Base-by-base conservation (phyloP, 129 eudicot genomes). In the Flaveria brownii region DNA sequence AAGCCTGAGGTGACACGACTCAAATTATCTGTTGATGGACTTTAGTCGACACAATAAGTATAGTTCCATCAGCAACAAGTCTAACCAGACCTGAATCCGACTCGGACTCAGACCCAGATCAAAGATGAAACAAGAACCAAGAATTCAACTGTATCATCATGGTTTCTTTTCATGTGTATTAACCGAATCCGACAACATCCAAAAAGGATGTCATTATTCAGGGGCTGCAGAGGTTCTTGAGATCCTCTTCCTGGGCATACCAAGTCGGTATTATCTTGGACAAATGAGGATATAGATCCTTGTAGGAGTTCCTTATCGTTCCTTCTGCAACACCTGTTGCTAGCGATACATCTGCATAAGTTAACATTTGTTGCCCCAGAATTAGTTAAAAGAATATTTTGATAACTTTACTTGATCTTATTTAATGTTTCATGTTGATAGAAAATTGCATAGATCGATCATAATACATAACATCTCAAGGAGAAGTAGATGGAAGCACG, bases 241-340 rank as follows among this genome's bases (percentile, higher is more conserved):
- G 82, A 71, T 91, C 91, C 63, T 81, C 81, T 43, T 83, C 90
- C 68, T 85, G 86, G 14, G 91, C 88, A 52, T 84, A 88, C 97
- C 94, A 91, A 33, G 72, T 75, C 1, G 91, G 97, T 66, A 91
- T 86, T 65, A 91, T 85, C 83, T 84, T 86, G 4, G 94, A 77
- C 25, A 82, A 71, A 66, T 84, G 88, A 4, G 94, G 97, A 52
- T 84, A 84, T 6, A 86, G 76, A 72, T 91, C 97, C 81, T 77
- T 86, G 71, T 84, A 91, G 0, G 91, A 83, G 72, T 84, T 86
- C 83, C 84, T 88, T 78, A 88, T 91, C 0, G 97, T 91, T 78
- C 87, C 93, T 80, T 88, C 97, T 14, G 91, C 93, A 45, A 88
- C 89, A 3, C 85, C 78, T 14, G 91, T 88, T 41, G 93, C 88